phyloP scores from a whole-genome alignment of 2,329 filamentous ascomycete species.

The Aspergillus sp. region DNA sequence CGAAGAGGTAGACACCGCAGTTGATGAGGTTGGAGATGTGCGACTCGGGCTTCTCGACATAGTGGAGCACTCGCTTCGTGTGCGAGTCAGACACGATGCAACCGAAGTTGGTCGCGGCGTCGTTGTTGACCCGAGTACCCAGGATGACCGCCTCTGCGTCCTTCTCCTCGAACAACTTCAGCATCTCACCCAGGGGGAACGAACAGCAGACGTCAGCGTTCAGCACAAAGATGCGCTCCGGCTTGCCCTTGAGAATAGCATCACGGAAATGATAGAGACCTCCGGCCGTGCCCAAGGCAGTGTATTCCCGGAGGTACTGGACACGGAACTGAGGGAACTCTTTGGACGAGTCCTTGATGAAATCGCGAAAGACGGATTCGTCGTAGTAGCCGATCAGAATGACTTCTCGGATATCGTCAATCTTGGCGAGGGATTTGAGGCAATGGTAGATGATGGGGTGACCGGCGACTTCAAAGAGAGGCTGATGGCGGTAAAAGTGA shows the following conservation, averaged over 20 bases:
- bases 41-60: constrained; percentile 97
- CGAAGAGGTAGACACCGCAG: constrained; percentile 97
- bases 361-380: constrained; percentile 93
- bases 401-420: constrained; percentile 90
- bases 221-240: constrained; percentile 93
- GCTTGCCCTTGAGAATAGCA: constrained; percentile 92
- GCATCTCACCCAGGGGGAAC: constrained; percentile 94
- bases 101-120: constrained; percentile 92
- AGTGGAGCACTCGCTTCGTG: constrained; percentile 93
- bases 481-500: constrained; percentile 50
- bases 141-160: constrained; percentile 96
- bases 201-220: constrained; percentile 99
- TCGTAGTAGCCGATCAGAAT: constrained; percentile 99
- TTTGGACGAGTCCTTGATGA: constrained; percentile 85
- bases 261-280: constrained; percentile 99
- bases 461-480: constrained; percentile 95
- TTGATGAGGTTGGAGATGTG: constrained; percentile 99
- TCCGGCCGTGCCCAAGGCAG: constrained; percentile 90
- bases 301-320: constrained; percentile 96
- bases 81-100: constrained; percentile 95
- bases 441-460: constrained; percentile 99
- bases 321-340: constrained; percentile 86
- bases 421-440: constrained; percentile 84
- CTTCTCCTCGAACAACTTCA: constrained; percentile 88
- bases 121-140: constrained; percentile 84